Base-by-base conservation (phyloP, 2,329 filamentous ascomycete species). In the Diaporthe nobilis region DNA sequence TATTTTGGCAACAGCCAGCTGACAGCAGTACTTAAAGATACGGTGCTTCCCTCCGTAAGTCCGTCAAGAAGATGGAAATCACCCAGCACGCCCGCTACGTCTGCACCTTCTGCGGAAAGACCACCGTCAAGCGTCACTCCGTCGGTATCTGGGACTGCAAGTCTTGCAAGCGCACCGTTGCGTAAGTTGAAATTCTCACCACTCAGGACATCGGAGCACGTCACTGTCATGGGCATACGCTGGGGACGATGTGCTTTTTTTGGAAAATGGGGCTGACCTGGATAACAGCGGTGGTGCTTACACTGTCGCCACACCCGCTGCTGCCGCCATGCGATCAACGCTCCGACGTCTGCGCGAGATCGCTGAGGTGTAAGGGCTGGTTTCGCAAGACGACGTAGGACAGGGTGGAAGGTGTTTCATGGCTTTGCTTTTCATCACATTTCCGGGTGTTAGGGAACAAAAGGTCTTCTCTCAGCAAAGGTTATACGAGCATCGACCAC, bases 51-150 rank as follows among this genome's bases (percentile, higher is more conserved):
- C 95, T 98, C 89, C 95, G 96, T 90, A 98, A 98, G 93, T 96
- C 95, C 88, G 94, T 97, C 86, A 98, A 98, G 95, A 98, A 98
- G 94, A 98, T 98, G 94, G 97, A 98, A 94, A 94, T 98, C 88
- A 94, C 95, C 84, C 97, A 98, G 89, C 97, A 99, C 92, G 95
- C 95, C 90, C 94, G 94, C 87, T 98, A 98, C 86, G 93, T 93
- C 86, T 98, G 96, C 93, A 96, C 96, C 81, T 99, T 98, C 94
- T 98, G 95, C 92, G 96, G 96, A 86, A 98, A 98, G 94, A 93
- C 92, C 86, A 94, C 93, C 83, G 95, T 98, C 85, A 95, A 95
- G 91, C 93, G 96, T 85, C 91, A 95, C 85, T 93, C 95, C 79
- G 94, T 96, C 83, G 96, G 96, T 84, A 98, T 98, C 92, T 98